Percentiles rank a stretch among this genome's conserved stretches.
phyloP scores from a whole-genome alignment of 176 grass and related monocot species.

The Urochloa ruziziensis region DNA sequence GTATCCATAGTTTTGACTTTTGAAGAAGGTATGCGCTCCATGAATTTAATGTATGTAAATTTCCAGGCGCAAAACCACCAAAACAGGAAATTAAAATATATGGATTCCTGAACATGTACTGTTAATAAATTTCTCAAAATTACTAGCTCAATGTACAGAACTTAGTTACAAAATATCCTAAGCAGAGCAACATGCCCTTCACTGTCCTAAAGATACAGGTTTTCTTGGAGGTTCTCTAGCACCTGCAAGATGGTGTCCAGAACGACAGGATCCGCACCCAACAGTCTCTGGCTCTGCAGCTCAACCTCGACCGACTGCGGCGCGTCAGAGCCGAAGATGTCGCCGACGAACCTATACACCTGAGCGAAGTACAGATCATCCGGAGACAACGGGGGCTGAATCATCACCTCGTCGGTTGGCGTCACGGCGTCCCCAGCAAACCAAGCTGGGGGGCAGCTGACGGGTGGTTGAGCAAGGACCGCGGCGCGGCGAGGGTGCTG shows the following conservation, averaged over 20 bases:
- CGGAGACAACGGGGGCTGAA: neutral
- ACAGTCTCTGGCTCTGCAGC: conserved; percentile 33
- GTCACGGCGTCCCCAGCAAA: neutral
- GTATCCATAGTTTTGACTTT: no score
- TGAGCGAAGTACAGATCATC: conserved; percentile 40
- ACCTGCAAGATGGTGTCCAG: neutral
- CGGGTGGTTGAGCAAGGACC: neutral
- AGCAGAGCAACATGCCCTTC: neutral
- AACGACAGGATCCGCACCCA: conserved; percentile 31
- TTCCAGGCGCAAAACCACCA: no score
- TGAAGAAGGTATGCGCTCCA: no score
- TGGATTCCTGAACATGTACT: no score
- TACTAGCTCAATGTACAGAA: no score
- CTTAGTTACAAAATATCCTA: neutral
- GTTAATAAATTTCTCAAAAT: no score
- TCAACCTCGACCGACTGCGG: conserved; percentile 20
- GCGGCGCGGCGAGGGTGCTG: neutral
- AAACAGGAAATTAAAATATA: no score
- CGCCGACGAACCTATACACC: conserved; percentile 59
- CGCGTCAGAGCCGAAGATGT: conserved; percentile 52
- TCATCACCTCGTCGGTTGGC: neutral
- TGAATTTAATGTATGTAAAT: no score
- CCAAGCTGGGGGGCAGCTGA: no score
- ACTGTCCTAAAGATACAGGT: neutral
- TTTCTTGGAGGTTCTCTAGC: neutral